A percentile compares a stretch with the other conserved stretches of the same genome.
These are phyloP conservation scores for Cytospora piceae DNA, from an alignment of 2,329 filamentous ascomycete genomes.

Conservation along the genomic window DNA sequence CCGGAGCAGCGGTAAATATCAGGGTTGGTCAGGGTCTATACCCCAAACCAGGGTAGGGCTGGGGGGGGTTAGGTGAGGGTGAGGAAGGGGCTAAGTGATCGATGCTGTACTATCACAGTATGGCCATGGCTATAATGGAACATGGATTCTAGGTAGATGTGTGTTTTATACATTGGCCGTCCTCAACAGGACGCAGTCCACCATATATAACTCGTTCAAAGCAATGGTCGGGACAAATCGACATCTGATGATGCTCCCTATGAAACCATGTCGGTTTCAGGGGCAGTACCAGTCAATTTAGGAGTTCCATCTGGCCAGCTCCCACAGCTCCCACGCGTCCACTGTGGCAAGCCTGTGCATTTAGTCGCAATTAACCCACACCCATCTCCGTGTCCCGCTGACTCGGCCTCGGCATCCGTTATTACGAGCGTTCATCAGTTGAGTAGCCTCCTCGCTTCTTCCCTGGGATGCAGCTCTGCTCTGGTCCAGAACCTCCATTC, in stretches of 20 bases:
- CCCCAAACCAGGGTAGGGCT: no score
- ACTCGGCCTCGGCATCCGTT: neutral
- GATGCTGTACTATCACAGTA: neutral
- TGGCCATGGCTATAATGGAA: neutral
- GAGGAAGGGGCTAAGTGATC: neutral
- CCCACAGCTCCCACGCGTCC: neutral
- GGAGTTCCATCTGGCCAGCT: constrained; percentile 9
- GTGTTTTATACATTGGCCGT: no score
- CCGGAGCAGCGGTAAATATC: neutral
- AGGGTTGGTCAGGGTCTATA: neutral
- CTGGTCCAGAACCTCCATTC: neutral
- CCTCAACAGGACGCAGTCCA: neutral
- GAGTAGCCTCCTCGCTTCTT: neutral
- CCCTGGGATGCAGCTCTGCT: neutral
- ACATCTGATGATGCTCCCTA: constrained; percentile 9
- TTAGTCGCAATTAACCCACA: neutral
- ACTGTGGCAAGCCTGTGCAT: neutral
- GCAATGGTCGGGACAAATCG: neutral
- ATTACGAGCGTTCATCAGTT: neutral
- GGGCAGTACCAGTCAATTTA: constrained; percentile 21
- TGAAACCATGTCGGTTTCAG: constrained; percentile 23
- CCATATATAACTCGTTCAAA: neutral
- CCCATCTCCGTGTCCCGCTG: neutral
- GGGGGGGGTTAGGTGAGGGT: no score
- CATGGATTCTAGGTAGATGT: neutral